phyloP scores from a whole-genome alignment of 208 protist genomes.

The Herpetomonas tarakana region DNA sequence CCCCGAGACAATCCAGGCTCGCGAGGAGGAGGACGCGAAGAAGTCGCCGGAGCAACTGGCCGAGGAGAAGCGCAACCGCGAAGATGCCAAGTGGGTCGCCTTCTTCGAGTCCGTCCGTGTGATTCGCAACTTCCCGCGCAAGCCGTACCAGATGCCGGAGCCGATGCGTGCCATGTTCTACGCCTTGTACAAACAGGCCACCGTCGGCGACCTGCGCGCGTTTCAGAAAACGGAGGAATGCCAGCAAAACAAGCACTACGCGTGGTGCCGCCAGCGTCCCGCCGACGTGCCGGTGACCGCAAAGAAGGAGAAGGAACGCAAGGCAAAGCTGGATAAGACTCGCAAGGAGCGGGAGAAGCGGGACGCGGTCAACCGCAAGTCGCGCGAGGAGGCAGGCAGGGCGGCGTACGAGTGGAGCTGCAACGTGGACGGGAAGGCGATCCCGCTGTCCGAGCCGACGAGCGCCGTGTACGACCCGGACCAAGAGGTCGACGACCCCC shows the following conservation, averaged over 20 bases:
- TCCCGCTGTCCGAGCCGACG: not conserved
- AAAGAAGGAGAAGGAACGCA: not conserved
- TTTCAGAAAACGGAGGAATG: conserved; percentile 19
- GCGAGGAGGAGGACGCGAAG: not conserved
- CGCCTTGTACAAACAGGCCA: conserved; percentile 92
- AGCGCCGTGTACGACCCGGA: not conserved
- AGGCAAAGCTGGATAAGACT: not conserved
- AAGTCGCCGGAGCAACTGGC: not conserved
- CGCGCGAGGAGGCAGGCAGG: not conserved
- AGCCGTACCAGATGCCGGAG: conserved; percentile 64
- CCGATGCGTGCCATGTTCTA: conserved; percentile 85
- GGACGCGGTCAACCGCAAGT: not conserved
- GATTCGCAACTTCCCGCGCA: conserved; percentile 53
- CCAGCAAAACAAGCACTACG: conserved; percentile 1
- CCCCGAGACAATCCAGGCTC: not conserved
- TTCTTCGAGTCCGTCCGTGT: conserved; percentile 54
- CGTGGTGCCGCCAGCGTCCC: conserved; percentile 26
- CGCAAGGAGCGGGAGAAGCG: not conserved
- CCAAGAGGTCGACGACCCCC: conserved; percentile 7
- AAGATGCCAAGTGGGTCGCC: conserved; percentile 15
- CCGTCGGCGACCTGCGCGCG: conserved; percentile 66
- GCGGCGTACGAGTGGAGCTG: not conserved
- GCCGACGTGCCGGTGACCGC: not conserved
- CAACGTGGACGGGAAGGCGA: not conserved
- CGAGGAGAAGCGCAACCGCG: not conserved